Evolutionary conservation across 352 stramenopile species (phyloP), one percentile per base, ranked within the genome.

Genomic region (Phytophthora melonis): DNA sequence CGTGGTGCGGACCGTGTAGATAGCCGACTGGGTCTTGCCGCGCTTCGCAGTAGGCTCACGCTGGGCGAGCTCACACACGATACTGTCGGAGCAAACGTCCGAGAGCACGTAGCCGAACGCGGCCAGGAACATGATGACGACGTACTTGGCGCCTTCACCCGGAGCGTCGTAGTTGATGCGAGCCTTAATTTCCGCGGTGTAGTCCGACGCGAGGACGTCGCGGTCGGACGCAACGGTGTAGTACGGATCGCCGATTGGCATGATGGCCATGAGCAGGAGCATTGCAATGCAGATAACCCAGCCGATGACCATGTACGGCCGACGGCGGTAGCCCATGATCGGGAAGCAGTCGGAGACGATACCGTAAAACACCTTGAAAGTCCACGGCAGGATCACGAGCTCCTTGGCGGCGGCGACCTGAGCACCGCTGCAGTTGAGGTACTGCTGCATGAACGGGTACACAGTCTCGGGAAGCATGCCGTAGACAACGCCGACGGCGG

Each of bases 21-120:
- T 77, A 3, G 73, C 54, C 18, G 73, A 84, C 87, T 91, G 82
- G 3, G 82, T 90, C 49, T 80, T 83, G 13, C 84, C 84, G 45
- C 84, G 84, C 47, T 81, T 88, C 2, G 68, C 76, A 11, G 74
- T 63, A 0, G 84, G 84, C 58, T 91, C 84, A 34, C 82, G 82
- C 68, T 91, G 84, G 0, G 84, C 83, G 9, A 88, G 70, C 50
- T 90, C 82, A 16, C 84, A 83, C 55, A 89, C 79, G 49, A 91
- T 81, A 63, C 73, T 84, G 62, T 91, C 87, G 41, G 81, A 77
- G 54, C 85, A 87, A 1, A 92, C 82, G 50, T 92, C 86, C 9
- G 87, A 86, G 61, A 86, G 75, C 34, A 93, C 80, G 70, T 93
- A 93, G 27, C 86, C 86, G 45, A 91, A 66, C 9, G 86, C 83